These are phyloP conservation scores for Nannochloropsis salina DNA, from an alignment of 108 stramenopile genomes.

Conservation along the genomic window DNA sequence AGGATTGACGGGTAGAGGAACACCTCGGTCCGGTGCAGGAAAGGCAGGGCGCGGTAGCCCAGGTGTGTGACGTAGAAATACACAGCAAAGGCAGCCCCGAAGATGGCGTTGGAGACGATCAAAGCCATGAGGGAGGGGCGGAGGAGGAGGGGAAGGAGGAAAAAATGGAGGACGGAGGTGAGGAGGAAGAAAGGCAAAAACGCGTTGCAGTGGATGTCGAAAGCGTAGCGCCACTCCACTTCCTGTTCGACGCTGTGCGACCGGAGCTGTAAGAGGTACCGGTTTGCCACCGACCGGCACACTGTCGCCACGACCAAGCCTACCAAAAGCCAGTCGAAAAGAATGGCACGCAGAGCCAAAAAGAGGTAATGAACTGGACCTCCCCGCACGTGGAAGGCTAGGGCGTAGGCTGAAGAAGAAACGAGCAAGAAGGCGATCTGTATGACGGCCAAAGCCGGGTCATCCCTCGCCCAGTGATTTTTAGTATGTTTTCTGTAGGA, in stretches of 20 bases:
- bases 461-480: constrained; percentile 97
- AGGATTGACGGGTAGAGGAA: constrained; percentile 88
- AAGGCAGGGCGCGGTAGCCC: constrained; percentile 73
- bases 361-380: constrained; percentile 39
- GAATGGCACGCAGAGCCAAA: constrained; percentile 39
- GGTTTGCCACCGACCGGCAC: constrained; percentile 52
- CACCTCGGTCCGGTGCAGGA: constrained; percentile 83
- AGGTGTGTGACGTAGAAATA: constrained; percentile 96
- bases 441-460: constrained; percentile 90
- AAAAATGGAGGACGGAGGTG: constrained; percentile 86
- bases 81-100: constrained; percentile 74
- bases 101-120: constrained; percentile 76
- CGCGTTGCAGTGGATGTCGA: constrained; percentile 96
- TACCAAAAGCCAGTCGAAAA: constrained; percentile 55
- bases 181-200: constrained; percentile 87
- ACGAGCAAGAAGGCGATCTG: constrained; percentile 72
- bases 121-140: constrained; percentile 67
- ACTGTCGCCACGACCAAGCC: constrained; percentile 54
- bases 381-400: constrained; percentile 58
- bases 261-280: constrained; percentile 46
- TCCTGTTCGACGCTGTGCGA: constrained; percentile 74
- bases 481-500: constrained; percentile 60
- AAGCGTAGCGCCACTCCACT: constrained; percentile 96
- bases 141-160: constrained; percentile 81
- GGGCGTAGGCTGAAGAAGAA: constrained; percentile 64